These are phyloP conservation scores for Globisporangium ultimum DNA, from an alignment of 352 stramenopile species.

Conservation along the genomic window DNA sequence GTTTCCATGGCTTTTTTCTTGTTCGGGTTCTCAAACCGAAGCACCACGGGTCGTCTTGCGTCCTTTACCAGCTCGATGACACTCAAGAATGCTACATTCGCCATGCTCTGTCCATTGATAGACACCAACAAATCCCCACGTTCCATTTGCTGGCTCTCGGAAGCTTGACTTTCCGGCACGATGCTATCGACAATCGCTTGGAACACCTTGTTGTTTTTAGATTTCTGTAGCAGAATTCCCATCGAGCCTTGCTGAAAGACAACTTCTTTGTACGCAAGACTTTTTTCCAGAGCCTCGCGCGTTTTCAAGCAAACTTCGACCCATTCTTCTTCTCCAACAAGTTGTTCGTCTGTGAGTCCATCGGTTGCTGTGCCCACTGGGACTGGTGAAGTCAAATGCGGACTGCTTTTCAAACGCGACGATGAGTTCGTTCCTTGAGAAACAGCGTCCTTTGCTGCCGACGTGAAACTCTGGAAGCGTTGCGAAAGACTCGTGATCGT, in stretches of 20 bases:
- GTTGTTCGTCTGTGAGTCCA: constrained; percentile 26
- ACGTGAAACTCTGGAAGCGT: constrained; percentile 57
- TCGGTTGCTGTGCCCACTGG: constrained; percentile 4
- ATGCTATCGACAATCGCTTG: constrained; percentile 79
- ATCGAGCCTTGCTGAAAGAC: constrained; percentile 66
- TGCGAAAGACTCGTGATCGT: constrained; percentile 62
- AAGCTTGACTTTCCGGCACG: constrained; percentile 75
- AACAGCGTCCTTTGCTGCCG: constrained; percentile 67
- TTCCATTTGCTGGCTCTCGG: constrained; percentile 58
- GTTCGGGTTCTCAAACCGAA: constrained; percentile 68
- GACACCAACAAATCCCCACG: constrained; percentile 70
- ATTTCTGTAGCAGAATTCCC: constrained; percentile 79
- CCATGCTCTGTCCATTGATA: constrained; percentile 70
- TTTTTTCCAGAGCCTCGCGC: constrained; percentile 50
- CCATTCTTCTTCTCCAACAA: constrained; percentile 69
- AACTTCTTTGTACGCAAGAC: constrained; percentile 53
- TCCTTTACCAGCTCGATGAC: constrained; percentile 81
- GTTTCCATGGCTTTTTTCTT: constrained; percentile 38
- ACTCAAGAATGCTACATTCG: constrained; percentile 55
- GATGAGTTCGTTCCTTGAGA: constrained; percentile 22
- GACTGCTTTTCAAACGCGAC: constrained; percentile 16
- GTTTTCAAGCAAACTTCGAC: constrained; percentile 63
- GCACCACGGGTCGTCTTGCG: constrained; percentile 52
- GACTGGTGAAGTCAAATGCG: constrained; percentile 7
- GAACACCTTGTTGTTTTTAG: constrained; percentile 58